phyloP scores from a whole-genome alignment of 148 eudicot genomes.

The Fagopyrum homotropicum region DNA sequence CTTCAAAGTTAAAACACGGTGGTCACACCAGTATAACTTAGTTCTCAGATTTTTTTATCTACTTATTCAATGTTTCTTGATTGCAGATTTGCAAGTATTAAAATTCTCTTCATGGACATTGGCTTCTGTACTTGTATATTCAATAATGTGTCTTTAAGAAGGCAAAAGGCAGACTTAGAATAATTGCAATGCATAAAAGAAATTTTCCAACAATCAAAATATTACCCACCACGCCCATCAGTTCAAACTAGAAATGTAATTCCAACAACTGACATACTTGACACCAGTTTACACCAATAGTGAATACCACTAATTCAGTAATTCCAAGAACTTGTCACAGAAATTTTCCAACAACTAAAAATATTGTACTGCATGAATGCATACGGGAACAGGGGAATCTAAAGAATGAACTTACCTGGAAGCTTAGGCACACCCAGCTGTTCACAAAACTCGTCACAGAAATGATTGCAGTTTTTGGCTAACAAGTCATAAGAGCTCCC shows the following conservation, averaged over 20 bases:
- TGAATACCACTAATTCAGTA: neutral
- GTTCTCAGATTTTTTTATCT: neutral
- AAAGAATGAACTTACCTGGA: constrained; percentile 51
- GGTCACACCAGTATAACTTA: neutral
- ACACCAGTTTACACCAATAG: neutral
- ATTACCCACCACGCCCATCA: neutral
- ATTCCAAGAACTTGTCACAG: too few species aligned
- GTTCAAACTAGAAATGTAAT: neutral
- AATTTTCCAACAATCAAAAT: neutral
- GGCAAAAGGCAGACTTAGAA: neutral
- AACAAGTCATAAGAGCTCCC: constrained; percentile 78
- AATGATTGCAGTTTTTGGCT: constrained; percentile 92
- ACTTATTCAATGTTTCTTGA: neutral
- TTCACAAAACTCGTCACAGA: constrained; percentile 88
- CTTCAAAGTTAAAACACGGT: neutral
- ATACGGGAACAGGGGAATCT: neutral
- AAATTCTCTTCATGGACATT: neutral
- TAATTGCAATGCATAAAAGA: too few species aligned
- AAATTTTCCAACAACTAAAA: too few species aligned
- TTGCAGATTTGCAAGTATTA: neutral
- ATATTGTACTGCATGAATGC: constrained; percentile 2
- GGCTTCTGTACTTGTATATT: neutral
- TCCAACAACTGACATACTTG: neutral
- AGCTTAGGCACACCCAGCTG: constrained; percentile 80
- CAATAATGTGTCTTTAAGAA: neutral